phyloP scores from a whole-genome alignment of 257 asterid species.

The Fraxinus cuspidata region DNA sequence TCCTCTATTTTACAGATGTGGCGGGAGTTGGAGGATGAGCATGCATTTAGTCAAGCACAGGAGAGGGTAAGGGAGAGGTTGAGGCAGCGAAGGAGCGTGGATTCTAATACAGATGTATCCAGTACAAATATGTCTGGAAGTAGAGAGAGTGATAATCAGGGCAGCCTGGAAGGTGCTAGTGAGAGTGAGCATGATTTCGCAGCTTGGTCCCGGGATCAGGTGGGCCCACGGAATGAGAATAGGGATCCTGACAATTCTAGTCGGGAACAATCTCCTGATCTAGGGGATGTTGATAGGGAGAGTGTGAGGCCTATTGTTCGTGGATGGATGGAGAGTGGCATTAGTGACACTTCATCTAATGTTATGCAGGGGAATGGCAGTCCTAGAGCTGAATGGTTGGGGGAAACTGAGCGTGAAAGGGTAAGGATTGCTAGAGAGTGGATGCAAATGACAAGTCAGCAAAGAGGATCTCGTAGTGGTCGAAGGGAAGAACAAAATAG shows the following conservation, averaged over 20 bases:
- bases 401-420: slow-evolving; percentile 95
- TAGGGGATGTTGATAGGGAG: slow-evolving; percentile 87
- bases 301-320: slow-evolving; percentile 94
- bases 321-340: slow-evolving; percentile 97
- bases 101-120: slow-evolving; percentile 42
- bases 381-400: slow-evolving; percentile 87
- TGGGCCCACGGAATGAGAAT: slow-evolving; percentile 39
- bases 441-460: slow-evolving; percentile 97
- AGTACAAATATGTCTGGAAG: slow-evolving; percentile 41
- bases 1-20: slow-evolving; percentile 65
- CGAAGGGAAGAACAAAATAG: slow-evolving; percentile 53
- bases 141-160: slow-evolving; percentile 46
- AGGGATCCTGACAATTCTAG: slow-evolving; percentile 64
- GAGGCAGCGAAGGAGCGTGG: slow-evolving; percentile 46
- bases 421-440: slow-evolving; percentile 90
- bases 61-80: slow-evolving; percentile 58
- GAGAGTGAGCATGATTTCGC: slow-evolving; percentile 53
- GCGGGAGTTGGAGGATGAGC: slow-evolving; percentile 72
- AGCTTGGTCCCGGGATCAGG: slow-evolving; percentile 47
- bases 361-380: slow-evolving; percentile 61
- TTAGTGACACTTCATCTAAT: slow-evolving; percentile 60
- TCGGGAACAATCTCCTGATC: slow-evolving; percentile 91
- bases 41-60: slow-evolving; percentile 52
- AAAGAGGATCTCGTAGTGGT: slow-evolving; percentile 63
- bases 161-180: slow-evolving; percentile 45